Conservation (phyloP, 202 grass and related monocot genomes). For the Setaria italica region DNA sequence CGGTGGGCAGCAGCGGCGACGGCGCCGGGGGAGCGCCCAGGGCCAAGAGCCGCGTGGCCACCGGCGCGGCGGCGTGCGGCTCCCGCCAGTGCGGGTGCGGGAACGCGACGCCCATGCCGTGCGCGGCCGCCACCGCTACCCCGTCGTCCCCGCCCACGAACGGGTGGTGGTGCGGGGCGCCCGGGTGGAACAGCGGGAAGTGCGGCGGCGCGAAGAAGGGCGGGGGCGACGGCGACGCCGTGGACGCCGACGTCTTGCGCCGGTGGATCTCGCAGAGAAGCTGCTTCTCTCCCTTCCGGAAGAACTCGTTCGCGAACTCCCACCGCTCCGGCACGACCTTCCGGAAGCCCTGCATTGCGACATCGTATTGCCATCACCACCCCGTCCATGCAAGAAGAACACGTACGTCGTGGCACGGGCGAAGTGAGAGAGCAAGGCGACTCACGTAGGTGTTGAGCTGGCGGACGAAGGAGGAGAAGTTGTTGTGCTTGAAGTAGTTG, state of each 20-base stretch:
- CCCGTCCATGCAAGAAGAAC: neutral
- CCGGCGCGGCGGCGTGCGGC: constrained; percentile 16
- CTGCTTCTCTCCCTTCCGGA: constrained; percentile 91
- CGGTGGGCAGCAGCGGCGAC: neutral
- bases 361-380: neutral
- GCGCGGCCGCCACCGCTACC: constrained; percentile 28
- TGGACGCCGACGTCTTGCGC: constrained; percentile 71
- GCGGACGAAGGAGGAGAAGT: constrained; percentile 99
- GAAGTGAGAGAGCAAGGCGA: neutral
- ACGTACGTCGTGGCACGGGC: neutral
- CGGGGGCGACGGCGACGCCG: constrained; percentile 58
- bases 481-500: constrained; percentile 99
- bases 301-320: constrained; percentile 99
- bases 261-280: constrained; percentile 97
- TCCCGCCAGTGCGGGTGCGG: constrained; percentile 66
- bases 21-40: constrained; percentile 41
- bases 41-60: constrained; percentile 58
- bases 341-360: constrained; percentile 82
- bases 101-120: constrained; percentile 54
- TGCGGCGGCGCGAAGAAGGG: constrained; percentile 61
- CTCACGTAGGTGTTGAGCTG: constrained; percentile 99
- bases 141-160: constrained; percentile 47
- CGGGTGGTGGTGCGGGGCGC: constrained; percentile 53
- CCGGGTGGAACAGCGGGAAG: constrained; percentile 72
- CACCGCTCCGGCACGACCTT: constrained; percentile 95